phyloP scores from a whole-genome alignment of 805 yeast species.

The Saturnispora sanitii region DNA sequence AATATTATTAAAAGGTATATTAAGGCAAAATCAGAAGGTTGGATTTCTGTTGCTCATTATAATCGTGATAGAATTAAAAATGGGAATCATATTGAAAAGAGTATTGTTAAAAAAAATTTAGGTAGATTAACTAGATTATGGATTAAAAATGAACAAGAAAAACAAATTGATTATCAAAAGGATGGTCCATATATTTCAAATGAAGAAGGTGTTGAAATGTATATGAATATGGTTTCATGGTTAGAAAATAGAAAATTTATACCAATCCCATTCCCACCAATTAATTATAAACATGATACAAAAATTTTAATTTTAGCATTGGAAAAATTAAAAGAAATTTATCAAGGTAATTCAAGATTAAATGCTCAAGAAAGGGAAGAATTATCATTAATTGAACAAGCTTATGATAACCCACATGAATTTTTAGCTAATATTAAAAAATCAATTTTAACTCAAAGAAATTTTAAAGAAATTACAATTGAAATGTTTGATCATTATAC shows the following conservation, averaged over 20 bases:
- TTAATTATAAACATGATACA: constrained; percentile 87
- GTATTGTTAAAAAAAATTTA: constrained; percentile 85
- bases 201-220: constrained; percentile 79
- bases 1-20: constrained; percentile 81
- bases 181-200: constrained; percentile 85
- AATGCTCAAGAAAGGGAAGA: constrained; percentile 89
- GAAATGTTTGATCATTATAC: constrained; percentile 90
- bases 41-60: constrained; percentile 89
- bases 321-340: constrained; percentile 77
- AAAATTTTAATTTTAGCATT: constrained; percentile 81
- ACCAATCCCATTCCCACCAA: constrained; percentile 90
- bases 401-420: constrained; percentile 95
- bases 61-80: constrained; percentile 80
- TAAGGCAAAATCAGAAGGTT: constrained; percentile 92
- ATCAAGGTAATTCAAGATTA: constrained; percentile 62
- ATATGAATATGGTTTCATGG: constrained; percentile 87
- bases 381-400: constrained; percentile 85
- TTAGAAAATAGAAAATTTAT: constrained; percentile 71
- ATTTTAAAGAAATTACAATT: constrained; percentile 78
- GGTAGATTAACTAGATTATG: constrained; percentile 88
- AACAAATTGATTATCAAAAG: constrained; percentile 69
- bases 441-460: constrained; percentile 75
- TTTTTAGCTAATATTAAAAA: constrained; percentile 77
- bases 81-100: constrained; percentile 91
- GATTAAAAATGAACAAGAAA: constrained; percentile 85